phyloP scores from a whole-genome alignment of 2,329 filamentous ascomycete genomes.

The Geoglossum cookeanum region DNA sequence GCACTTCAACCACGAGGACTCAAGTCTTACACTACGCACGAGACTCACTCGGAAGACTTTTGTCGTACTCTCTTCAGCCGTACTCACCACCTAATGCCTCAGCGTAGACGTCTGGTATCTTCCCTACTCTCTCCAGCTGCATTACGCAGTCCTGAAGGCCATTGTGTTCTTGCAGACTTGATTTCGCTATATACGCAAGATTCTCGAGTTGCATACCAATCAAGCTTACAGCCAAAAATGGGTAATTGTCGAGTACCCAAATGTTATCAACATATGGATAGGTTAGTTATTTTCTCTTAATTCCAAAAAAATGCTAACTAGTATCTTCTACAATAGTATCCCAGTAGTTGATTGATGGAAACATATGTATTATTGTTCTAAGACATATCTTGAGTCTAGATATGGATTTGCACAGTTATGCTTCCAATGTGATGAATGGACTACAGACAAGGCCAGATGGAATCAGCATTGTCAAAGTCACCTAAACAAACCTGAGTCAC shows the following conservation, averaged over 20 bases:
- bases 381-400: conserved; percentile 7
- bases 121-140: conserved; percentile 10
- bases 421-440: conserved; percentile 12
- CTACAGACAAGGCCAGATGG: conserved; percentile 9
- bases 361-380: conserved; percentile 11
- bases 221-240: conserved; percentile 11
- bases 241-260: conserved; percentile 7
- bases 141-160: conserved; percentile 10
- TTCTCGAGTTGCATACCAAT: conserved; percentile 9
- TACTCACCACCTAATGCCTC: conserved; percentile 9
- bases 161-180: conserved; percentile 9
- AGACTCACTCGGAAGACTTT: conserved; percentile 5
- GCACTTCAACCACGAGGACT: conserved; percentile 5
- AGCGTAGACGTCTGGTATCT: conserved; percentile 11
- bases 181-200: conserved; percentile 10
- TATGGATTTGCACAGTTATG: conserved; percentile 11
- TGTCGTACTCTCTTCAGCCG: conserved; percentile 8
- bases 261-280: conserved; percentile 6
- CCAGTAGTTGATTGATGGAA: conserved; percentile 5
- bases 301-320: neutral
- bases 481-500: conserved; percentile 11
- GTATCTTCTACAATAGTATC: neutral
- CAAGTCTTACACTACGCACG: conserved; percentile 1
- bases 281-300: conserved; percentile 2
- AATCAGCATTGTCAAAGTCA: conserved; percentile 9